Evolutionary conservation across 306 rosid genomes (phyloP).

Genomic region (Ammopiptanthus mongolicus): DNA sequence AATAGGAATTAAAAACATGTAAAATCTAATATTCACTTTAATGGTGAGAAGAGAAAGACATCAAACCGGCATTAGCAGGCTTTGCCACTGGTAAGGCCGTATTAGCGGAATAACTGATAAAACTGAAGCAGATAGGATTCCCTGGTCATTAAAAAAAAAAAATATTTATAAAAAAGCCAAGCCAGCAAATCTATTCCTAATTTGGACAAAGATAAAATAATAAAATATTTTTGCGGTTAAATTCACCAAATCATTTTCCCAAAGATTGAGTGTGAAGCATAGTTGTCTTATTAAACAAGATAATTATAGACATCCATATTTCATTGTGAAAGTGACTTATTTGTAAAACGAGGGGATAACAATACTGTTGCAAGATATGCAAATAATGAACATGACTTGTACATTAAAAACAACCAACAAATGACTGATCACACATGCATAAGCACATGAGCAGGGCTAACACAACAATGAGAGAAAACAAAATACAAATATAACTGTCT

Average conservation of each 20-base stretch:
- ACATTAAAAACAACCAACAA: slow-evolving; percentile 1
- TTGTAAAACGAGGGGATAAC: slow-evolving; percentile 11
- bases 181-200: not conserved
- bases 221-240: not conserved
- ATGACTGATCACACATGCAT: not conserved
- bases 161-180: not conserved
- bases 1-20: not conserved
- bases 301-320: not conserved
- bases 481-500: not conserved
- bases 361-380: not conserved
- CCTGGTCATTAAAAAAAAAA: slow-evolving; percentile 50
- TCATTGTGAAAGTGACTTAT: not conserved
- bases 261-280: not conserved
- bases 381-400: not conserved
- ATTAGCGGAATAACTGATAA: slow-evolving; percentile 86
- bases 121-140: slow-evolving; percentile 86
- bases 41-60: slow-evolving; percentile 23
- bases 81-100: slow-evolving; percentile 97
- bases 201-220: not conserved
- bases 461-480: slow-evolving; percentile 8
- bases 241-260: not conserved
- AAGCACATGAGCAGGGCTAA: not conserved
- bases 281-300: slow-evolving; percentile 1
- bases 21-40: slow-evolving; percentile 2
- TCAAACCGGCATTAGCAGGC: slow-evolving; percentile 93